Evolutionary conservation across 371 early-diverging fungal species (phyloP), one percentile per base, ranked within the genome.

Genomic region (Mucor saturninus): DNA sequence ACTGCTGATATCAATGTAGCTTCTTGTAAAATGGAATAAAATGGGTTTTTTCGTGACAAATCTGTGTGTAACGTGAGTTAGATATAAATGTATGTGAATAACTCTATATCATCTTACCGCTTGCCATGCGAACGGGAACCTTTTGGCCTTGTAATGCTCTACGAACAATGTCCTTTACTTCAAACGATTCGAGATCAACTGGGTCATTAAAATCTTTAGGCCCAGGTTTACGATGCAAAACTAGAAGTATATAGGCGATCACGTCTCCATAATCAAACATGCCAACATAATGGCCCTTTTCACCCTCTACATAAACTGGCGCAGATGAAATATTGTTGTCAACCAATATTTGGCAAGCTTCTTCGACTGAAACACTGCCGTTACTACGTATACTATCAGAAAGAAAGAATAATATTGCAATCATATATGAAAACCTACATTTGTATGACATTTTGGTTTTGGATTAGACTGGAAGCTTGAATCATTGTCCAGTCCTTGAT

Each of bases 261-360:
- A 93, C 72, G 64, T 94, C 95, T 29, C 88, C 88, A 72, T 91
- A 90, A 65, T 94, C 95, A 75, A 94, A 93, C 92, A 94, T 92
- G 50, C 95, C 95, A 4, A 90, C 78, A 69, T 87, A 93, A 26
- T 68, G 59, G 5, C 50, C 59, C 3, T 46, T 61, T 40, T 65
- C 51, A 21, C 39, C 32, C 61, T 90, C 87, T 15, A 30, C 43
- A 69, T 84, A 92, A 0, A 94, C 87, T 1, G 95, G 95, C 1
- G 92, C 93, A 0, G 92, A 90, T 15, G 87, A 88, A 48, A 83
- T 72, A 35, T 75, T 75, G 40, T 76, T 68, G 15, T 80, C 50
- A 15, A 82, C 64, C n/a, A 81, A 61, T 9, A 71, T 43, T 35
- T 77, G 67, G 26, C 80, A 81, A 5, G 81, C 83, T 59, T 76